Percentiles rank a stretch among this genome's conserved stretches.
Evolutionary conservation across 306 rosid genomes (phyloP).

Genomic region (Psophocarpus tetragonolobus): DNA sequence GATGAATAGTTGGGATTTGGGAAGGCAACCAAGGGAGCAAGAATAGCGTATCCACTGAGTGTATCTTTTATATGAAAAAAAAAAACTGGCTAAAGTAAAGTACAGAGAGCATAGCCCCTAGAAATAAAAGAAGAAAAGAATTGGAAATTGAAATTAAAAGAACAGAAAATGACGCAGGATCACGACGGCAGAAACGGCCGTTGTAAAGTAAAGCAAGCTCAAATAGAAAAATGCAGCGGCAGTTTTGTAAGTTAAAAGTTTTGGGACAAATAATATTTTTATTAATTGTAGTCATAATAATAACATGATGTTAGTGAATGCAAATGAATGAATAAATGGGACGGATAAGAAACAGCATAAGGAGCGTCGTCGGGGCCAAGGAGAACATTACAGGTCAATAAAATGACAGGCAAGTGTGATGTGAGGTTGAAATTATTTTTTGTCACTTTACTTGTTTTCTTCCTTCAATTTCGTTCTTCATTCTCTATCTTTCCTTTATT

Average conservation of each 20-base stretch:
- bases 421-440: constrained; percentile 38
- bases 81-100: background rate
- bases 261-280: background rate
- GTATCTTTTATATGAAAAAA: constrained; percentile 42
- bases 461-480: background rate
- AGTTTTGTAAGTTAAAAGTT: background rate
- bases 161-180: constrained; percentile 49
- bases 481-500: background rate
- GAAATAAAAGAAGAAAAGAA: background rate
- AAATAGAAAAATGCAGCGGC: background rate
- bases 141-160: constrained; percentile 18
- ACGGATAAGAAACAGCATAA: constrained; percentile 5
- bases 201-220: constrained; percentile 30
- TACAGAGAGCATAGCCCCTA: constrained; percentile 4
- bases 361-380: constrained; percentile 40
- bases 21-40: constrained; percentile 30
- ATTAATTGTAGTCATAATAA: background rate
- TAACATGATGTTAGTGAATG: background rate
- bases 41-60: constrained; percentile 41
- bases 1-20: constrained; percentile 37
- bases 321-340: background rate
- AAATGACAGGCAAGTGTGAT: constrained; percentile 39
- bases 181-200: constrained; percentile 46
- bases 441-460: constrained; percentile 28
- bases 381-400: constrained; percentile 35